These are phyloP conservation scores for Zea mays DNA, from an alignment of 176 grass and related monocot genomes.

Conservation along the genomic window Zm-B73-REFERENCE-NAM-5.0 NC_050096.1:33465001-33465500, in stretches of 20 bases:
- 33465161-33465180: neutral
- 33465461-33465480: constrained; percentile 54
- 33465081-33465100: neutral
- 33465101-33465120: neutral
- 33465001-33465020: neutral
- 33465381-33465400: constrained; percentile 90
- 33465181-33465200: neutral
- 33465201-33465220: neutral
- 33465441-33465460: constrained; percentile 76
- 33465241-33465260: constrained; percentile 88
- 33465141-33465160: neutral
- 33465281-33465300: constrained; percentile 87
- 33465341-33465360: constrained; percentile 81
- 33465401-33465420: constrained; percentile 80
- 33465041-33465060: neutral
- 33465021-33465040: neutral
- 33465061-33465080: neutral
- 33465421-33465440: constrained; percentile 55
- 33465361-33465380: constrained; percentile 88
- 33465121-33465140: neutral
- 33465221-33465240: constrained; percentile 45
- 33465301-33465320: constrained; percentile 90
- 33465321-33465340: constrained; percentile 91
- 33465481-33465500: constrained; percentile 55
- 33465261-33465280: constrained; percentile 96